phyloP scores from a whole-genome alignment of 805 yeast genomes.

The Priceomyces castillae region DNA sequence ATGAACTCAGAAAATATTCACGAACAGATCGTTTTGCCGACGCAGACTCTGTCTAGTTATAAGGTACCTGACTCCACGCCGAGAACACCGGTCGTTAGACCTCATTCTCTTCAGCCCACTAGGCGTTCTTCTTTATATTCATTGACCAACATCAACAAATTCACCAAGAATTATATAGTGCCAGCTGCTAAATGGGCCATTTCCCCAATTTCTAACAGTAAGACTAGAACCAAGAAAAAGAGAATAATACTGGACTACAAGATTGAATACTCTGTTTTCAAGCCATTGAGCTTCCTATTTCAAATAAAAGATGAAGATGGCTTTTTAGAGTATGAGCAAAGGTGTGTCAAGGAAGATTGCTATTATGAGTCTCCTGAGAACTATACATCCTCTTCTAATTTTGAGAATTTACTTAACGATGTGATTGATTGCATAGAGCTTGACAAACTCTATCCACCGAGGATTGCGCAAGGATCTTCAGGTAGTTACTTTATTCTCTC shows the following conservation, averaged over 20 bases:
- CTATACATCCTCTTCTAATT: conserved; percentile 22
- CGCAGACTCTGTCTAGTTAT: too few relatives aligned
- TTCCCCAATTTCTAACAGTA: conserved; percentile 16
- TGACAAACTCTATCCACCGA: conserved; percentile 43
- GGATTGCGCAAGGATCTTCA: conserved; percentile 65
- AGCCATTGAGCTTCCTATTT: conserved; percentile 16
- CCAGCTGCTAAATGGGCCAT: conserved; percentile 35
- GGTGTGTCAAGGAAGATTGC: conserved; percentile 12
- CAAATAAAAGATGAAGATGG: conserved; percentile 18
- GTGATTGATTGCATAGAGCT: conserved; percentile 46
- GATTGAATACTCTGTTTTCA: conserved; percentile 37
- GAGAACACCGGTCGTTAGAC: background rate
- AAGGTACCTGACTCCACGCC: background rate
- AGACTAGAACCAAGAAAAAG: conserved; percentile 3
- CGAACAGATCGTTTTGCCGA: too few relatives aligned
- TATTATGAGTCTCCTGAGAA: conserved; percentile 21
- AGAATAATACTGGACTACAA: conserved; percentile 13
- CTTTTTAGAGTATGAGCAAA: conserved; percentile 15
- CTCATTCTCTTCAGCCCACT: background rate
- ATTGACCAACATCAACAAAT: conserved; percentile 14
- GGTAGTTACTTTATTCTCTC: conserved; percentile 63
- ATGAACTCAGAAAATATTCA: too few relatives aligned
- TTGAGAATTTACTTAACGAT: conserved; percentile 39
- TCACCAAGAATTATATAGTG: conserved; percentile 20
- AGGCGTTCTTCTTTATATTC: conserved; percentile 12